Percentiles rank a stretch among this genome's conserved stretches.
These are phyloP conservation scores for Phytophthora gonapodyides DNA, from an alignment of 352 stramenopile genomes.

Conservation along the genomic window DNA sequence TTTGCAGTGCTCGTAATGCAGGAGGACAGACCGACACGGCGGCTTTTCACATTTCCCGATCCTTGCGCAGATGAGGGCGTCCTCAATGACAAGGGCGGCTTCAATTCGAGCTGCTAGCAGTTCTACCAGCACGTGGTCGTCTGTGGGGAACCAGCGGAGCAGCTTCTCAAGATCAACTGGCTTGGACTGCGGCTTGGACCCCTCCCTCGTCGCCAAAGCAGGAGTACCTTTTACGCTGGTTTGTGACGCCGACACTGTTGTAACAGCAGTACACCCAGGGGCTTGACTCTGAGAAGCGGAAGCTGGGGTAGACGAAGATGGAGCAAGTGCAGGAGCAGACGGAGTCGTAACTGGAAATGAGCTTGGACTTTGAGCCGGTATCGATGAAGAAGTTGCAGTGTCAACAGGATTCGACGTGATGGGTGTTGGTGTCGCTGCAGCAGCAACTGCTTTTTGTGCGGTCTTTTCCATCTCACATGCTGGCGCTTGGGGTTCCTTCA, in stretches of 20 bases:
- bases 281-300: background rate
- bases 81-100: conserved; percentile 38
- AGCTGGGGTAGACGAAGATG: conserved; percentile 7
- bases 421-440: background rate
- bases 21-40: conserved; percentile 28
- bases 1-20: conserved; percentile 48
- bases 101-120: conserved; percentile 36
- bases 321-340: background rate
- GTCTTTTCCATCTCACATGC: background rate
- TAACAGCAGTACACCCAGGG: background rate
- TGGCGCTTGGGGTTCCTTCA: background rate
- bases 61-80: conserved; percentile 46
- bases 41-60: conserved; percentile 38
- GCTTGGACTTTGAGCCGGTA: background rate
- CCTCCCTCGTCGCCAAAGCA: background rate
- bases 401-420: background rate
- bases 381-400: no score
- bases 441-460: background rate
- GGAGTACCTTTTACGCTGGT: background rate
- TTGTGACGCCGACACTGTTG: background rate
- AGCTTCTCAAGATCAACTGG: conserved; percentile 34
- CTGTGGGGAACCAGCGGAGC: conserved; percentile 39
- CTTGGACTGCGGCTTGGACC: conserved; percentile 7
- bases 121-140: conserved; percentile 26
- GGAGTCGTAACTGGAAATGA: background rate